A percentile compares a stretch with the other conserved stretches of the same genome.
phyloP scores from a whole-genome alignment of 345 rosid species.

The Populus nigra region DNA sequence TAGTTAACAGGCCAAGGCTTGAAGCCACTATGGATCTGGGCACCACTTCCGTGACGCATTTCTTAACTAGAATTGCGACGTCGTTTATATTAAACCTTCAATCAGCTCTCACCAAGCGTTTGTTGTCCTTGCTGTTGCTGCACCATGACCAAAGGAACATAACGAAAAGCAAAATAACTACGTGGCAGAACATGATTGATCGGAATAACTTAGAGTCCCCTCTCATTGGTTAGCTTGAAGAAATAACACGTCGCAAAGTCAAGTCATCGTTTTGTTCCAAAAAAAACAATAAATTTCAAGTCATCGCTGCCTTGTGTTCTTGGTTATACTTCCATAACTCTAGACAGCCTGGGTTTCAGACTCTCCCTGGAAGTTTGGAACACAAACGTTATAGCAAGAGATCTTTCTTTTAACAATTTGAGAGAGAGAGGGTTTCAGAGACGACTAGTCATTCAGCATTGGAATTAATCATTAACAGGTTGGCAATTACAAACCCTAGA shows the following conservation, averaged over 20 bases:
- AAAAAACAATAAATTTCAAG: not conserved
- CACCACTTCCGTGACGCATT: not conserved
- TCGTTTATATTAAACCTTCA: not conserved
- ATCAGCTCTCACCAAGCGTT: not conserved
- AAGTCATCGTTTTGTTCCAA: not conserved
- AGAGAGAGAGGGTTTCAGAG: not conserved
- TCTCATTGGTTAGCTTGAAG: slow-evolving; percentile 17
- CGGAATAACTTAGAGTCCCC: not conserved
- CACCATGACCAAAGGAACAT: not conserved
- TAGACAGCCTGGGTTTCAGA: not conserved
- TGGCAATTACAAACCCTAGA: not conserved
- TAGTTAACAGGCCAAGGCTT: not conserved
- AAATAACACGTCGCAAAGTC: slow-evolving; percentile 21
- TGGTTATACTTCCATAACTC: not conserved
- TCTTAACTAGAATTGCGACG: not conserved
- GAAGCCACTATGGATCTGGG: not conserved
- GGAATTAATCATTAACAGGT: not conserved
- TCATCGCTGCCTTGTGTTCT: not conserved
- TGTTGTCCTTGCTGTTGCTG: not conserved
- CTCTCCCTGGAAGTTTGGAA: not conserved
- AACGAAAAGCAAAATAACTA: not conserved
- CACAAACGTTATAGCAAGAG: not conserved
- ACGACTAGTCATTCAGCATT: not conserved
- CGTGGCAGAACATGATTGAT: slow-evolving; percentile 14
- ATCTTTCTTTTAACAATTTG: not conserved